Conservation (phyloP, 2,329 filamentous ascomycete species). For the Fusarium secorum region DNA sequence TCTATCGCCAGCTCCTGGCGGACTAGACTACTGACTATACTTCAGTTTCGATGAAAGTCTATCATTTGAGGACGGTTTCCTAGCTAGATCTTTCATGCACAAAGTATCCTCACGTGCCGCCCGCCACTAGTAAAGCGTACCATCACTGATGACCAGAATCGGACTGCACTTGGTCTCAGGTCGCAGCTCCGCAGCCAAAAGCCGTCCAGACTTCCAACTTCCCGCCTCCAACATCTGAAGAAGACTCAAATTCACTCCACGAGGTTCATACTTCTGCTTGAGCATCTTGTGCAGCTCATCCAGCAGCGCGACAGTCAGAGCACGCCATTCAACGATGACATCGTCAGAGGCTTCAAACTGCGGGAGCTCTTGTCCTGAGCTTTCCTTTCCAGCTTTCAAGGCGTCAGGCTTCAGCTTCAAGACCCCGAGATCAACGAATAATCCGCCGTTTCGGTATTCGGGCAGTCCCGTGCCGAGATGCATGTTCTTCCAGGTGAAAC, state of each 20-base stretch:
- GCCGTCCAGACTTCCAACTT: conserved; percentile 73
- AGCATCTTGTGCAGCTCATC: conserved; percentile 55
- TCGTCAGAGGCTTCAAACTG: conserved; percentile 64
- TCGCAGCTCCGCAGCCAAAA: conserved; percentile 79
- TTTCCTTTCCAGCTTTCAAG: conserved; percentile 52
- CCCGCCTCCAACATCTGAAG: conserved; percentile 62
- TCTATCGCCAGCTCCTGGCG: too few species aligned
- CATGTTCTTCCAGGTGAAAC: conserved; percentile 59
- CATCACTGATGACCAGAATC: conserved; percentile 61
- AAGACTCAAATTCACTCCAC: conserved; percentile 47
- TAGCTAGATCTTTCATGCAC: too few species aligned
- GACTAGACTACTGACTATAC: too few species aligned
- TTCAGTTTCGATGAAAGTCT: too few species aligned
- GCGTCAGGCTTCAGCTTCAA: conserved; percentile 58
- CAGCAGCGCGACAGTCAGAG: conserved; percentile 64
- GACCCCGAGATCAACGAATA: conserved; percentile 69
- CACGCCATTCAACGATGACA: conserved; percentile 68
- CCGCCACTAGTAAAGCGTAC: conserved; percentile 14
- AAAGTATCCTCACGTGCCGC: too few species aligned
- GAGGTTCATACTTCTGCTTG: conserved; percentile 44
- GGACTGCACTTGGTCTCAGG: conserved; percentile 84
- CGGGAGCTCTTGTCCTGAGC: conserved; percentile 55
- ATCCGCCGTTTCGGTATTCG: conserved; percentile 75
- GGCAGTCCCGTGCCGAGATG: conserved; percentile 71
- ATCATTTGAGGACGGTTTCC: too few species aligned